Evolutionary conservation across 345 rosid species (phyloP), one percentile per base, ranked within the genome.

Genomic region (Stellera chamaejasme): DNA sequence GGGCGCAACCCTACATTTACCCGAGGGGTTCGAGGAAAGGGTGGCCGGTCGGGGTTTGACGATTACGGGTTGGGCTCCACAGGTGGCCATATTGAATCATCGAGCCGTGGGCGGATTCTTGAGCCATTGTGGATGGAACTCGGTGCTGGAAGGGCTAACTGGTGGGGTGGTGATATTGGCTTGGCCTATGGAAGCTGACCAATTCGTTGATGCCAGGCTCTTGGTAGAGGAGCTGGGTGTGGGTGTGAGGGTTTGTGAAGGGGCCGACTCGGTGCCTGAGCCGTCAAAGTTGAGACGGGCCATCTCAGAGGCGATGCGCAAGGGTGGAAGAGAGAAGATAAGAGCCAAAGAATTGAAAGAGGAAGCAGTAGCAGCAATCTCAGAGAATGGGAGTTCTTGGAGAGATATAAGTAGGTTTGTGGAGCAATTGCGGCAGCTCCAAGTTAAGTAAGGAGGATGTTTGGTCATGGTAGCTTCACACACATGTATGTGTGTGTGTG

Each of bases 121-220:
- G 75, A 85, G 82, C 66, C 93, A 84, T 8, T 84, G 89, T 45
- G 89, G 96, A 10, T 87, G 96, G 96, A 84, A 87, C 78, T 87
- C 92, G 32, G 66, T 75, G 58, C 69, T 74, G 12, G 94, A 88
- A 69, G 87, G 72, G n/a, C 26, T 83, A 27, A 77, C 60, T 63
- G 71, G 73, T 1, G 85, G 91, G 10, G 77, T 62, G 12, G 27
- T 73, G 66, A 54, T 85, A 14, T 28, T 85, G 70, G 82, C 67
- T 2, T 85, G 94, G 88, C 96, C 96, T 0, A 81, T 85, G 90
- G 84, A 77, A 60, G 89, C 82, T 12, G 89, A 87, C 62, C 92
- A 84, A 53, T 82, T 62, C 55, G 75, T 81, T 19, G 75, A 83
- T 19, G 80, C 79, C 0, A 66, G 60, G 68, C 59, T 83, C 27